Evolutionary conservation across 305 asterid genomes (phyloP).

Genomic region (Fraxinus angustifolia): DNA sequence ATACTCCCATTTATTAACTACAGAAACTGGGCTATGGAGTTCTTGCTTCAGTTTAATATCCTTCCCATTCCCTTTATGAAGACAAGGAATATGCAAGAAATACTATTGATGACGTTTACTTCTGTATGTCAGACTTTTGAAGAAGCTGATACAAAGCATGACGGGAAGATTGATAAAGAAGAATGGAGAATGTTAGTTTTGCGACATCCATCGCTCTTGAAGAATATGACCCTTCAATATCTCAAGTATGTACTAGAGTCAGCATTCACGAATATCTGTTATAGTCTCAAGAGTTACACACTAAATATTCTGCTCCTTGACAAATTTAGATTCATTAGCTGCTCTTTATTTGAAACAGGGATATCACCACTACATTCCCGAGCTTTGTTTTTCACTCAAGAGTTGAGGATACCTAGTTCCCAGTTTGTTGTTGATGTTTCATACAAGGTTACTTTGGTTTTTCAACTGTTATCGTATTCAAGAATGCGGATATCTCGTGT

Average conservation of each 20-base stretch:
- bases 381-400: slow-evolving; percentile 94
- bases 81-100: not conserved
- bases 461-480: not conserved
- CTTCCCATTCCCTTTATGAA: not conserved
- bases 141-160: slow-evolving; percentile 96
- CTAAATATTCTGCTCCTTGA: not conserved
- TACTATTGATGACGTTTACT: not conserved
- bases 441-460: not conserved
- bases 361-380: slow-evolving; percentile 90
- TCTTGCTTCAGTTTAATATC: not conserved
- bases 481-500: not conserved
- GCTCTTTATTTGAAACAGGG: slow-evolving; percentile 46
- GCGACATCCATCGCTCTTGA: slow-evolving; percentile 89
- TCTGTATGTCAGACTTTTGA: slow-evolving; percentile 66
- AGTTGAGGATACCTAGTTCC: slow-evolving; percentile 77
- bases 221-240: slow-evolving; percentile 93
- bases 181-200: slow-evolving; percentile 88
- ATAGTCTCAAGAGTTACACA: not conserved
- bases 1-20: not conserved
- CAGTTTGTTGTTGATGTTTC: slow-evolving; percentile 9
- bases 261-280: not conserved
- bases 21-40: not conserved
- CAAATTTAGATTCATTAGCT: not conserved
- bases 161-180: slow-evolving; percentile 88
- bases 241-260: slow-evolving; percentile 62